Evolutionary conservation across 2,329 filamentous ascomycete species (phyloP).

Genomic region (Emmonsia crescens): DNA sequence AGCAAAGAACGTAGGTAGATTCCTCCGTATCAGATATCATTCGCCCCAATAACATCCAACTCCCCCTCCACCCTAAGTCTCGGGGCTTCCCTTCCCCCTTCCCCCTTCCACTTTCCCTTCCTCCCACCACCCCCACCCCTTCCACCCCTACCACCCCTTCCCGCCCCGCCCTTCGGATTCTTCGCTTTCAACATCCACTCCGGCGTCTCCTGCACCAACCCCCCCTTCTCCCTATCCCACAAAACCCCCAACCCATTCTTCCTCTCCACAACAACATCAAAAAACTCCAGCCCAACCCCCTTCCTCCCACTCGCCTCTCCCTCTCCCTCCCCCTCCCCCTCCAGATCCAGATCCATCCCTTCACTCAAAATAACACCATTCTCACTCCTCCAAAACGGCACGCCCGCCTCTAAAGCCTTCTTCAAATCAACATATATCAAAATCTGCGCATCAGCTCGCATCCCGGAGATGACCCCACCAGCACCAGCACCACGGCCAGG

Average conservation of each 20-base stretch:
- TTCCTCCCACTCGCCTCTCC: constrained; percentile 34
- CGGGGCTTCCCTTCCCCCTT: background rate
- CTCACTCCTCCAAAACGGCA: constrained; percentile 68
- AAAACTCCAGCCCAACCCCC: constrained; percentile 55
- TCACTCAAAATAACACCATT: constrained; percentile 61
- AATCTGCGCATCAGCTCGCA: constrained; percentile 66
- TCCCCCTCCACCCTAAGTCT: constrained; percentile 3
- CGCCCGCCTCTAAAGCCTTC: constrained; percentile 49
- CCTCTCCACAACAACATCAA: constrained; percentile 64
- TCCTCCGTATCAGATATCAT: background rate
- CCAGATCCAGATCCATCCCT: constrained; percentile 47
- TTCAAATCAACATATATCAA: constrained; percentile 66
- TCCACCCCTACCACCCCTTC: constrained; percentile 13
- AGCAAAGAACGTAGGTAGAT: too few relatives aligned
- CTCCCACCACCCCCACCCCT: constrained; percentile 16
- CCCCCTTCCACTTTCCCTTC: background rate
- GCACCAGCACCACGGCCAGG: constrained; percentile 5
- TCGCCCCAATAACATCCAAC: background rate
- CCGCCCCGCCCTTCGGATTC: constrained; percentile 24
- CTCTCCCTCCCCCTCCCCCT: constrained; percentile 27
- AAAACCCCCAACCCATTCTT: constrained; percentile 60
- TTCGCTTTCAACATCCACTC: constrained; percentile 31
- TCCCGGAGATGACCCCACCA: constrained; percentile 59
- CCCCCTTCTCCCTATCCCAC: constrained; percentile 47
- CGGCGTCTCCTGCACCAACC: constrained; percentile 40